Percentiles rank a stretch among this genome's conserved stretches.
These are phyloP conservation scores for Saksenaea vasiformis DNA, from an alignment of 371 early-diverging fungal genomes.

Conservation along the genomic window DNA sequence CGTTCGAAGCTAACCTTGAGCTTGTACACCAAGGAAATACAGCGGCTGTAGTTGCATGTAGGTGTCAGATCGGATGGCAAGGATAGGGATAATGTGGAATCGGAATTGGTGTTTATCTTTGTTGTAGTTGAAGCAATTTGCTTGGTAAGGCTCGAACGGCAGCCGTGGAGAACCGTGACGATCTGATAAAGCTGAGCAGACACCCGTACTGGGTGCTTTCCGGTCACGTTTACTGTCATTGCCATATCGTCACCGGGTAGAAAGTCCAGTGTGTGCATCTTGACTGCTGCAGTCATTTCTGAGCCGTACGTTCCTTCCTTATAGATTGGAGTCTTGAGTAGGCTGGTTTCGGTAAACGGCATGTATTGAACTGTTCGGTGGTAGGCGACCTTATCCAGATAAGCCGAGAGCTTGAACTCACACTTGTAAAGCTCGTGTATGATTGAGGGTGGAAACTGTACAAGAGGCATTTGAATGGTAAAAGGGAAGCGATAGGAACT, in stretches of 20 bases:
- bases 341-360: constrained; percentile 39
- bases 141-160: background rate
- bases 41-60: constrained; percentile 28
- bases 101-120: background rate
- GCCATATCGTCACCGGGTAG: constrained; percentile 32
- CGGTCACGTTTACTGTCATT: background rate
- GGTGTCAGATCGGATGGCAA: constrained; percentile 30
- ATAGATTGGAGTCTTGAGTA: constrained; percentile 23
- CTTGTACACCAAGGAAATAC: constrained; percentile 23
- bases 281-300: constrained; percentile 7
- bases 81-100: constrained; percentile 13
- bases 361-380: constrained; percentile 24
- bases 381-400: constrained; percentile 16
- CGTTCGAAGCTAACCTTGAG: constrained; percentile 25
- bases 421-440: constrained; percentile 29
- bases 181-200: constrained; percentile 3
- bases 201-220: background rate
- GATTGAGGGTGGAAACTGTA: constrained; percentile 40
- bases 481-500: constrained; percentile 31
- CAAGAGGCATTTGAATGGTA: constrained; percentile 43
- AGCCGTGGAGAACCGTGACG: constrained; percentile 7
- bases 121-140: constrained; percentile 1
- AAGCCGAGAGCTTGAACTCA: constrained; percentile 30
- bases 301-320: constrained; percentile 4
- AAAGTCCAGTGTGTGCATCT: constrained; percentile 28